These are phyloP conservation scores for Cryptosporidium tyzzeri DNA, from an alignment of 169 alveolate species.

Conservation along the genomic window DNA sequence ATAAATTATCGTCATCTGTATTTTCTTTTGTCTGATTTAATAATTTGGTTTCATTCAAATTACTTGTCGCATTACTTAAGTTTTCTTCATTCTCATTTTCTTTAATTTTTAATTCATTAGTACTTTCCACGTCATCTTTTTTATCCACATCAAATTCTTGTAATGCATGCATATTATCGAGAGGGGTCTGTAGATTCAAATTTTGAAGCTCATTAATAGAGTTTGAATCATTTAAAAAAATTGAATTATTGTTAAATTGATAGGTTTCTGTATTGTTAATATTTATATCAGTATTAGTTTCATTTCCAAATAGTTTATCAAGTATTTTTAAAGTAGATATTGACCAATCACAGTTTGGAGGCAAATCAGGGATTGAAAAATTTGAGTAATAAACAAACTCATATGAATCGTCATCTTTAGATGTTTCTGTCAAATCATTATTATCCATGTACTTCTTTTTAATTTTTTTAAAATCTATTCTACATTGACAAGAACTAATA, in stretches of 20 bases:
- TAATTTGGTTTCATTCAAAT: background rate
- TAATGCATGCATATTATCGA: background rate
- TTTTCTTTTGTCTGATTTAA: background rate
- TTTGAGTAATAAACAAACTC: background rate
- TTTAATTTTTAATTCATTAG: background rate
- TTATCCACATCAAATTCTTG: slow-evolving; percentile 1
- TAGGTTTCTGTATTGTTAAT: background rate
- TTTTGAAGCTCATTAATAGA: background rate
- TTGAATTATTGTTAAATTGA: background rate
- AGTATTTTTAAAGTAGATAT: background rate
- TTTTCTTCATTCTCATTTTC: background rate
- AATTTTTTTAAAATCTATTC: slow-evolving; percentile 10
- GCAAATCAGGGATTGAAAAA: background rate
- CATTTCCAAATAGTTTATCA: background rate
- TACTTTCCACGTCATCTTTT: background rate
- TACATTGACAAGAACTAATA: slow-evolving; percentile 26
- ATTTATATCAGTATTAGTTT: background rate
- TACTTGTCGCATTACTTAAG: background rate
- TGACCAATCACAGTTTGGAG: slow-evolving; percentile 51
- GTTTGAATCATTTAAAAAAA: background rate
- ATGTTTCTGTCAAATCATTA: background rate
- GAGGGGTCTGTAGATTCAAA: background rate
- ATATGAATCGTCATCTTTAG: background rate
- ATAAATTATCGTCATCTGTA: background rate
- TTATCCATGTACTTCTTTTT: background rate